Evolutionary conservation across 495 filamentous ascomycete species (phyloP).

Genomic region (Penicillium robsamsonii): DNA sequence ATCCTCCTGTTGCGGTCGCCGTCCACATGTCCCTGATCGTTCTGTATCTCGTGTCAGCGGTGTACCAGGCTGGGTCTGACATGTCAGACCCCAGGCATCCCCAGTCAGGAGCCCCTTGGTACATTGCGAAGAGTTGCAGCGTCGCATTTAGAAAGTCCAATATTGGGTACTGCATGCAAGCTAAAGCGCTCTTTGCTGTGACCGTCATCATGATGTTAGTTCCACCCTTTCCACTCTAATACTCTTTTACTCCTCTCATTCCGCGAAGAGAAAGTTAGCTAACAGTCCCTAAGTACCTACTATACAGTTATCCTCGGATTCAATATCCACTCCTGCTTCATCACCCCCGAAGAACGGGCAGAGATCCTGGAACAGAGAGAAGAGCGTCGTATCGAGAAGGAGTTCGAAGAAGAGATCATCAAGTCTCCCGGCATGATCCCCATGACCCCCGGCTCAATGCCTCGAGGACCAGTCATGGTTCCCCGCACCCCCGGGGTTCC

Average conservation of each 20-base stretch:
- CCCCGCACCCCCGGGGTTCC: constrained; percentile 31
- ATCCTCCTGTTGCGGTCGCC: constrained; percentile 62
- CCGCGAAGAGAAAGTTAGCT: neutral
- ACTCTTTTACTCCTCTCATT: neutral
- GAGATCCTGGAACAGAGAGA: constrained; percentile 35
- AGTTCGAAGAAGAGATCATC: constrained; percentile 45
- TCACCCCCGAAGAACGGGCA: constrained; percentile 46
- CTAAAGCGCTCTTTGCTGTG: constrained; percentile 71
- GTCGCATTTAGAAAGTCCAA: constrained; percentile 56
- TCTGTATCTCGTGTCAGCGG: constrained; percentile 65
- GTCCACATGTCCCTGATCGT: constrained; percentile 57
- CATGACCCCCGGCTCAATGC: constrained; percentile 27
- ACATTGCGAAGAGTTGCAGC: constrained; percentile 73
- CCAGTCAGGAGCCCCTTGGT: constrained; percentile 73
- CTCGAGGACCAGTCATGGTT: constrained; percentile 16
- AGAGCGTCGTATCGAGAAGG: constrained; percentile 41
- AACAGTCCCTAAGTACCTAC: constrained; percentile 42
- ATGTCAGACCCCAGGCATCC: constrained; percentile 69
- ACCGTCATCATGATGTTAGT: constrained; percentile 71
- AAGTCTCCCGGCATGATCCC: constrained; percentile 45
- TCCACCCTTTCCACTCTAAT: neutral
- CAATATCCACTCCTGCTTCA: constrained; percentile 60
- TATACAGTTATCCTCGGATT: constrained; percentile 57
- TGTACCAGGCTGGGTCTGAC: constrained; percentile 76
- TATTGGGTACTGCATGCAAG: constrained; percentile 69